Percentiles rank a stretch among this genome's conserved stretches.
Conservation (phyloP, 2,329 filamentous ascomycete species). For the Cucurbitaria berberidis region DNA sequence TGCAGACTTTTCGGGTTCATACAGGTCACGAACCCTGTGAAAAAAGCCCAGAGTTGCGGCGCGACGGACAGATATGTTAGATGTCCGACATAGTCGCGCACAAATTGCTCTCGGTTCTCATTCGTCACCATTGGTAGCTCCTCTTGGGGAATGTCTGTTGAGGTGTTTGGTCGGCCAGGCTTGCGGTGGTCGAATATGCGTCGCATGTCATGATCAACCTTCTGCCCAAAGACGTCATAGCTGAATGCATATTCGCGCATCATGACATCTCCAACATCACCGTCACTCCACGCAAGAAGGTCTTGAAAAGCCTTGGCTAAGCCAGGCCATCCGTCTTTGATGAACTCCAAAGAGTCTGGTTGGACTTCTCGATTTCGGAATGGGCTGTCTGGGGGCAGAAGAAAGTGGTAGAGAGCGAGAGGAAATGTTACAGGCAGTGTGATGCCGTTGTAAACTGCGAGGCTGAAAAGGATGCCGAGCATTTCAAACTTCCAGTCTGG, state of each 20-base stretch:
- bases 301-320: constrained; percentile 75
- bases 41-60: constrained; percentile 81
- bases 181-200: neutral
- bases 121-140: constrained; percentile 79
- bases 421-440: constrained; percentile 92
- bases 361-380: constrained; percentile 45
- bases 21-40: constrained; percentile 78
- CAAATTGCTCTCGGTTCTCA: constrained; percentile 77
- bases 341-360: constrained; percentile 64
- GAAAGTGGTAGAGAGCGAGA: constrained; percentile 78
- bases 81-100: constrained; percentile 84
- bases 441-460: constrained; percentile 92
- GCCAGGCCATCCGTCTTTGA: constrained; percentile 88
- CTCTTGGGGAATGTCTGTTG: neutral
- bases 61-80: constrained; percentile 78
- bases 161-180: neutral
- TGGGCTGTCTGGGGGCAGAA: constrained; percentile 72
- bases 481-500: constrained; percentile 91
- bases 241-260: constrained; percentile 87
- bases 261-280: constrained; percentile 81
- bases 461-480: constrained; percentile 82
- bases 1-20: constrained; percentile 72
- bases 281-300: constrained; percentile 80
- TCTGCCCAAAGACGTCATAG: constrained; percentile 62
- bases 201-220: constrained; percentile 63